These are phyloP conservation scores for Laguncularia racemosa DNA, from an alignment of 345 rosid species.

Conservation along the genomic window DNA sequence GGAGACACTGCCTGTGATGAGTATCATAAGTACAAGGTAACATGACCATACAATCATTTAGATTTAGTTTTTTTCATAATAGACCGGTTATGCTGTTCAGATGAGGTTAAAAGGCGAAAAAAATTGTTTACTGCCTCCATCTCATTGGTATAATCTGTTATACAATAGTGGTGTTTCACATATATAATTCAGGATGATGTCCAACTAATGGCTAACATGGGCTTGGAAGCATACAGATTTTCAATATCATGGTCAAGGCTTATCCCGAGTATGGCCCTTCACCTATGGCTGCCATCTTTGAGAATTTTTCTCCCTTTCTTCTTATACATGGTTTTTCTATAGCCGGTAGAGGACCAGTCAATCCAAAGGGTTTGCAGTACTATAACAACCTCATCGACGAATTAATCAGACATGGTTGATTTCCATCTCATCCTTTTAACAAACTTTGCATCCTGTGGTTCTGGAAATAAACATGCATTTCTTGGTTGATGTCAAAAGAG, in stretches of 20 bases:
- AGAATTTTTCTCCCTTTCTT: background rate
- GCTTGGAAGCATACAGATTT: constrained; percentile 21
- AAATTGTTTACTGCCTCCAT: background rate
- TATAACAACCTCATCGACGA: constrained; percentile 15
- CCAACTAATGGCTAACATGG: constrained; percentile 20
- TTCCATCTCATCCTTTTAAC: too few relatives aligned
- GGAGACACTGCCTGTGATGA: constrained; percentile 43
- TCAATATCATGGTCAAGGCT: constrained; percentile 30
- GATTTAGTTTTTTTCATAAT: too few relatives aligned
- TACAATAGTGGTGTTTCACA: too few relatives aligned
- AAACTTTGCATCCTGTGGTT: too few relatives aligned
- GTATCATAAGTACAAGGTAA: constrained; percentile 65
- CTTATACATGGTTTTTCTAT: background rate
- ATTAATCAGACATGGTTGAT: constrained; percentile 12
- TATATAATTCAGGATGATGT: constrained; percentile 19
- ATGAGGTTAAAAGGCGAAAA: background rate
- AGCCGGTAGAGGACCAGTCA: constrained; percentile 19
- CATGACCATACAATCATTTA: too few relatives aligned
- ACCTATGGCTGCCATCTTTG: background rate
- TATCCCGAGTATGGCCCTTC: constrained; percentile 15
- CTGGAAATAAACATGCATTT: too few relatives aligned
- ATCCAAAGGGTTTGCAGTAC: constrained; percentile 14
- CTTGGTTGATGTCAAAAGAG: too few relatives aligned
- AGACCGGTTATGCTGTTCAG: too few relatives aligned
- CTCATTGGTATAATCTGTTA: too few relatives aligned